phyloP scores from a whole-genome alignment of 2,329 filamentous ascomycete species.

The Huntiella bhutanensis region DNA sequence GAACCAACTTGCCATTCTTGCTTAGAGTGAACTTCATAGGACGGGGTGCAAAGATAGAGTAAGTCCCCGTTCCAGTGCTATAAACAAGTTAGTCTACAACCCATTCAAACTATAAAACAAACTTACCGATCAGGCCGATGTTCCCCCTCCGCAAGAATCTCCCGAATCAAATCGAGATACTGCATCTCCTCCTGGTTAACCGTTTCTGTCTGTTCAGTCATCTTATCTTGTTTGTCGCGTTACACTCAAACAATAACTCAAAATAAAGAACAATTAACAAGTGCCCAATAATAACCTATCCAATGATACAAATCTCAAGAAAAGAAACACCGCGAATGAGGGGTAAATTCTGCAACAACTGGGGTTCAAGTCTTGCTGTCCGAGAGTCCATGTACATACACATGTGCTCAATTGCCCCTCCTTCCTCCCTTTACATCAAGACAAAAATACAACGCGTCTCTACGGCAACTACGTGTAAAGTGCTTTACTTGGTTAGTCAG shows the following conservation, averaged over 20 bases:
- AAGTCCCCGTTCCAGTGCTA: constrained; percentile 84
- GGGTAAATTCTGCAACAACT: neutral
- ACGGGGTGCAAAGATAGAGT: constrained; percentile 69
- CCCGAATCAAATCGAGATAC: constrained; percentile 74
- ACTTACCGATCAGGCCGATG: constrained; percentile 65
- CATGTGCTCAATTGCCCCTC: neutral
- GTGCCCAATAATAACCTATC: neutral
- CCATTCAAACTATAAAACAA: neutral
- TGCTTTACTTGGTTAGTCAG: no score
- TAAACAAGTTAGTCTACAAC: constrained; percentile 15
- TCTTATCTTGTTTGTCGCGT: neutral
- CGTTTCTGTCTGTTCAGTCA: constrained; percentile 6
- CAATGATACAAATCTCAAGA: neutral
- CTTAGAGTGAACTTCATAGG: constrained; percentile 77
- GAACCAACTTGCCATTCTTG: constrained; percentile 39
- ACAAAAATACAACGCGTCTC: constrained; percentile 5
- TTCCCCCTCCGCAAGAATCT: constrained; percentile 69
- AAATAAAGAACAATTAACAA: neutral
- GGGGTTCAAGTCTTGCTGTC: neutral
- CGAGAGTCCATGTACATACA: no score
- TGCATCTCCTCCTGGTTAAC: constrained; percentile 68
- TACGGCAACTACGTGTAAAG: neutral
- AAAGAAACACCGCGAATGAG: neutral
- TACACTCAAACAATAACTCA: neutral
- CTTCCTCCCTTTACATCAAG: neutral